Conservation (phyloP, 805 yeast species). For the Candida methanosorbosa region DNA sequence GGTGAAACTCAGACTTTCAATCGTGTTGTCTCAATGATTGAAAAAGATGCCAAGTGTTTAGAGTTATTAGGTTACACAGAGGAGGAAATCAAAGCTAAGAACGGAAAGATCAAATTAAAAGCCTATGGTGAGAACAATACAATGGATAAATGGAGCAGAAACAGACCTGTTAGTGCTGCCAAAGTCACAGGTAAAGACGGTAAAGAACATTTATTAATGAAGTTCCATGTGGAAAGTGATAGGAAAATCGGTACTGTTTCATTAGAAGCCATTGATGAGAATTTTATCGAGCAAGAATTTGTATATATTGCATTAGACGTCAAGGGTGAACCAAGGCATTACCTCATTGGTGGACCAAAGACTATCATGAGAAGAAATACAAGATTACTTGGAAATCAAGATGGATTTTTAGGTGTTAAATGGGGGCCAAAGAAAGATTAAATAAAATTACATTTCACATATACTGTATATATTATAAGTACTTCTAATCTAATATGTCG, state of each 20-base stretch:
- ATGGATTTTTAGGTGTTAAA: constrained; percentile 70
- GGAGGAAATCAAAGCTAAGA: constrained; percentile 32
- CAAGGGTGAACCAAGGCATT: constrained; percentile 59
- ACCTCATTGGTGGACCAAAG: constrained; percentile 55
- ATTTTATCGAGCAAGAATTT: constrained; percentile 59
- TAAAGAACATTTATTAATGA: constrained; percentile 72
- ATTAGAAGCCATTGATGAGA: constrained; percentile 70
- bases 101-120: constrained; percentile 51
- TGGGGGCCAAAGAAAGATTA: constrained; percentile 74
- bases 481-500: no score
- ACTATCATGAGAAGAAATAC: constrained; percentile 35
- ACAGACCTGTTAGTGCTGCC: constrained; percentile 74
- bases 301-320: constrained; percentile 70
- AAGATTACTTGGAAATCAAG: constrained; percentile 29
- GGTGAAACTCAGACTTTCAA: constrained; percentile 90
- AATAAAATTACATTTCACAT: neutral
- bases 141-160: constrained; percentile 77
- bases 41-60: constrained; percentile 55
- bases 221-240: constrained; percentile 76
- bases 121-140: constrained; percentile 70
- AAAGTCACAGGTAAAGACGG: constrained; percentile 61
- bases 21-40: constrained; percentile 71
- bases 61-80: constrained; percentile 34
- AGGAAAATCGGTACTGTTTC: constrained; percentile 60
- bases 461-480: no score